Evolutionary conservation across 1,139 yeast species (phyloP).

Genomic region (Nakaseomyces bracarensis): DNA sequence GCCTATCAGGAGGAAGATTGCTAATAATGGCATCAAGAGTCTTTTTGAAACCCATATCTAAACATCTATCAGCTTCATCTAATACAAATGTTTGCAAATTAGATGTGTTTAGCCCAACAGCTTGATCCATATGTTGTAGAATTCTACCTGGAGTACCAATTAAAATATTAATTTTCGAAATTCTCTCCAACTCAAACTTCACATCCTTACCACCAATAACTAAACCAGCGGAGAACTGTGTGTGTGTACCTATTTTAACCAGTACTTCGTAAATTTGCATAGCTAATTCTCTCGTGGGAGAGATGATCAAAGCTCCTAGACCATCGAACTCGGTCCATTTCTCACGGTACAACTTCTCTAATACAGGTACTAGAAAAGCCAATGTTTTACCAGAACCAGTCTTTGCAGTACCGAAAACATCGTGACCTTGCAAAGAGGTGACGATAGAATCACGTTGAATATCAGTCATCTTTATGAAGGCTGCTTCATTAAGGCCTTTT

Average conservation of each 20-base stretch:
- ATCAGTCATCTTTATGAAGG: slow-evolving; percentile 71
- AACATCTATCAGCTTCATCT: slow-evolving; percentile 93
- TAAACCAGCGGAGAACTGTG: slow-evolving; percentile 82
- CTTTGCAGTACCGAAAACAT: slow-evolving; percentile 84
- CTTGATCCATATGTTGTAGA: slow-evolving; percentile 90
- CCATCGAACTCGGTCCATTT: slow-evolving; percentile 88
- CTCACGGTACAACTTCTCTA: slow-evolving; percentile 63
- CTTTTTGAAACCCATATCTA: slow-evolving; percentile 93
- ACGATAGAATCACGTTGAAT: slow-evolving; percentile 80
- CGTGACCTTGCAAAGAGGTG: slow-evolving; percentile 68
- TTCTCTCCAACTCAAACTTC: slow-evolving; percentile 76
- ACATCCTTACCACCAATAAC: slow-evolving; percentile 97
- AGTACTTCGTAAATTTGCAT: slow-evolving; percentile 90
- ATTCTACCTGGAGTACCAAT: slow-evolving; percentile 96
- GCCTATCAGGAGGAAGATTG: slow-evolving; percentile 78
- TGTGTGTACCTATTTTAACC: slow-evolving; percentile 71
- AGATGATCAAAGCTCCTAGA: slow-evolving; percentile 80
- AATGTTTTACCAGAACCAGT: slow-evolving; percentile 97
- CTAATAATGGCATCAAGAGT: slow-evolving; percentile 79
- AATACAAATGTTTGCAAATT: slow-evolving; percentile 76
- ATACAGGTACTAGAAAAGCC: slow-evolving; percentile 79
- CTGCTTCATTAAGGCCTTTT: slow-evolving; percentile 64
- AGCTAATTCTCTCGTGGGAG: slow-evolving; percentile 93
- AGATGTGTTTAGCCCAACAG: slow-evolving; percentile 73
- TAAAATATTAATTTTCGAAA: slow-evolving; percentile 72